Percentiles rank a stretch among this genome's conserved stretches.
These are phyloP conservation scores for Ophiostoma sp. DNA, from an alignment of 2,329 filamentous ascomycete species.

Conservation along the genomic window DNA sequence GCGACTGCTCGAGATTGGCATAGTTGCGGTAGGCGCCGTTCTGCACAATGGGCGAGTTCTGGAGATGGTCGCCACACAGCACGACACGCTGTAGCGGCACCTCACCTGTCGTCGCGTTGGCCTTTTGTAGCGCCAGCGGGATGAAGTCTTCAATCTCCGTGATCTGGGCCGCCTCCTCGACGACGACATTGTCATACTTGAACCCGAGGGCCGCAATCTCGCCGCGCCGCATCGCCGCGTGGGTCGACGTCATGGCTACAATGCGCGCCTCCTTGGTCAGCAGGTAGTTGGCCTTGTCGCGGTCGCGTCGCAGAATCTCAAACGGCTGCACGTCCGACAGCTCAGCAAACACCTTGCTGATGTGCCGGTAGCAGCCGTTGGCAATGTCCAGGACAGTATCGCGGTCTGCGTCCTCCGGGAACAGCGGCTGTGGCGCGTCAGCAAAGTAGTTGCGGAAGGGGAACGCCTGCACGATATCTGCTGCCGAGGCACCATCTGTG, in stretches of 20 bases:
- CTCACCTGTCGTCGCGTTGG: conserved; percentile 70
- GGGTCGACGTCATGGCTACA: conserved; percentile 97
- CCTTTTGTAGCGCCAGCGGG: conserved; percentile 86
- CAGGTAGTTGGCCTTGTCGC: conserved; percentile 94
- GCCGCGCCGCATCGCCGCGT: conserved; percentile 88
- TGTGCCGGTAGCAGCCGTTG: conserved; percentile 82
- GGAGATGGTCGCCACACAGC: conserved; percentile 90
- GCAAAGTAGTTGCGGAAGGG: conserved; percentile 88
- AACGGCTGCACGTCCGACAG: conserved; percentile 92
- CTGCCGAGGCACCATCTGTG: conserved; percentile 41
- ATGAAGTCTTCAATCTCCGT: conserved; percentile 98
- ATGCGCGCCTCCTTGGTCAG: conserved; percentile 95
- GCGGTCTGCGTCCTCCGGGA: conserved; percentile 65
- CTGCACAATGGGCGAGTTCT: conserved; percentile 95
- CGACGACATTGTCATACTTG: conserved; percentile 94
- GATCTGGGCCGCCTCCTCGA: conserved; percentile 98
- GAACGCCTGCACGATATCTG: conserved; percentile 71
- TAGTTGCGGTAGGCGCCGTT: conserved; percentile 93
- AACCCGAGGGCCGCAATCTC: conserved; percentile 93
- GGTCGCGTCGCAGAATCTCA: conserved; percentile 83
- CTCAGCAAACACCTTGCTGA: conserved; percentile 87
- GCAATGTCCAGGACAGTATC: conserved; percentile 73
- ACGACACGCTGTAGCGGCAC: conserved; percentile 83
- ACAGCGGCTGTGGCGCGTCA: conserved; percentile 82
- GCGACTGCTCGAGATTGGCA: conserved; percentile 91